Conservation (phyloP, 192 early-diverging fungal species). For the Mortierella claussenii region DNA sequence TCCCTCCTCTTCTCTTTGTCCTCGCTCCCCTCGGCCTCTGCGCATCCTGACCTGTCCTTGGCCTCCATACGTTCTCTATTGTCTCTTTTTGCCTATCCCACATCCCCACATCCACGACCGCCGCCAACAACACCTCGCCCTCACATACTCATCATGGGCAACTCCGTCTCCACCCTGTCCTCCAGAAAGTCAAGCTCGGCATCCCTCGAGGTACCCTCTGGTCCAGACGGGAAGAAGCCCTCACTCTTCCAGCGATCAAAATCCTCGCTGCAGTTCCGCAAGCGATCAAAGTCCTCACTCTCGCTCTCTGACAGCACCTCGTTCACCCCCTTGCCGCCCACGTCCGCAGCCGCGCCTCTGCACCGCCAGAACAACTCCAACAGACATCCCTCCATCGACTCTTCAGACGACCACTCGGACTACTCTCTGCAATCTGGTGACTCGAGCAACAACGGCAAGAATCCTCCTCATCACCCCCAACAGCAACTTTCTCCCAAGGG, state of each 20-base stretch:
- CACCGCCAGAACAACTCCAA: slow-evolving; percentile 1
- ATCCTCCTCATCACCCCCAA: slow-evolving; percentile 1
- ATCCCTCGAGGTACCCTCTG: slow-evolving; percentile 1
- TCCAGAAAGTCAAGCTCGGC: slow-evolving; percentile 11
- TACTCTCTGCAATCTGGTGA: slow-evolving; percentile 4
- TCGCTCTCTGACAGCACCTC: not conserved
- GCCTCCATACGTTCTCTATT: not conserved
- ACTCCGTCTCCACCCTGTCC: slow-evolving; percentile 17
- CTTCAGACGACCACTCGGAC: slow-evolving; percentile 22
- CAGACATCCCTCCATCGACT: slow-evolving; percentile 19
- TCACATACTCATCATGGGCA: slow-evolving; percentile 15
- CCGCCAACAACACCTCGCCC: not conserved
- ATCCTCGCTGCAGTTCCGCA: slow-evolving; percentile 25
- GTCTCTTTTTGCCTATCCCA: not conserved
- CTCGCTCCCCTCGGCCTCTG: not conserved
- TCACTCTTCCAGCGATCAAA: slow-evolving; percentile 51
- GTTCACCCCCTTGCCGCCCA: too few species aligned
- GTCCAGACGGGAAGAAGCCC: slow-evolving; percentile 17
- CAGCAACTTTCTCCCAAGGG: not conserved
- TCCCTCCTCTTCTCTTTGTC: not conserved
- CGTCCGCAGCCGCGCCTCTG: not conserved
- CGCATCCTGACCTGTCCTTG: not conserved
- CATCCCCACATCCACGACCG: not conserved
- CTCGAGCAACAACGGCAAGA: not conserved
- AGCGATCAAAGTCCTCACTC: slow-evolving; percentile 29